These are phyloP conservation scores for Colletotrichum orbiculare DNA, from an alignment of 2,329 filamentous ascomycete species.

Conservation along the genomic window DNA sequence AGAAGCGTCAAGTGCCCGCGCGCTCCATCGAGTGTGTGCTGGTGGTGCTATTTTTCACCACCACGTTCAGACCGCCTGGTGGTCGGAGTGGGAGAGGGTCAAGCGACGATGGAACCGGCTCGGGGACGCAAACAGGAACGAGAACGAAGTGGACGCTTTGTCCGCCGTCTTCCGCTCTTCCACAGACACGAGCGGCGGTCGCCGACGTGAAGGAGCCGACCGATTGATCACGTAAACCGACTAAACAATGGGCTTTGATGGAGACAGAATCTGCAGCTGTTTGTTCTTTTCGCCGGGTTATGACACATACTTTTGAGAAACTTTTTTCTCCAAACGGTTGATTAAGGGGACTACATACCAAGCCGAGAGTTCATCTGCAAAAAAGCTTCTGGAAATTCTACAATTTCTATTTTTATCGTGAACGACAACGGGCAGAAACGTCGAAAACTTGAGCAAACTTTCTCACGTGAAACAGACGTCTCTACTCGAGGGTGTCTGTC, in stretches of 20 bases:
- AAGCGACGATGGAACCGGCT: not conserved
- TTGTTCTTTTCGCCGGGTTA: constrained; percentile 2
- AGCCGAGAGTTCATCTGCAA: constrained; percentile 30
- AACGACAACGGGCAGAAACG: constrained; percentile 19
- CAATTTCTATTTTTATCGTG: constrained; percentile 32
- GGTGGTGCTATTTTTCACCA: not conserved
- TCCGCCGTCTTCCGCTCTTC: constrained; percentile 23
- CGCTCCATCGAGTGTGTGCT: not conserved
- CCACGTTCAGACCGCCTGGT: not conserved
- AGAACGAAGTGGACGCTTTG: constrained; percentile 5
- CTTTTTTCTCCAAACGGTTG: not conserved
- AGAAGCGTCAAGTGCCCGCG: not conserved
- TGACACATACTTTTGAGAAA: constrained; percentile 19
- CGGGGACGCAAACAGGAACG: not conserved
- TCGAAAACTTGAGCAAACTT: constrained; percentile 28
- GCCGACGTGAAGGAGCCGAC: constrained; percentile 16
- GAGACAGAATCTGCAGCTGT: not conserved
- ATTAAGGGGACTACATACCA: constrained; percentile 14
- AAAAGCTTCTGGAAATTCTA: constrained; percentile 27
- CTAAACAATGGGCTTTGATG: constrained; percentile 9
- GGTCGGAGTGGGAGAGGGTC: constrained; percentile 9
- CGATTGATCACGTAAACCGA: constrained; percentile 27
- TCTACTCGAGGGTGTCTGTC: not conserved
- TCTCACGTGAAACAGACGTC: constrained; percentile 20
- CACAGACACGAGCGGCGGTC: constrained; percentile 17